Base-by-base conservation (phyloP, 495 filamentous ascomycete genomes). In the Xylaria flabelliformis region DNA sequence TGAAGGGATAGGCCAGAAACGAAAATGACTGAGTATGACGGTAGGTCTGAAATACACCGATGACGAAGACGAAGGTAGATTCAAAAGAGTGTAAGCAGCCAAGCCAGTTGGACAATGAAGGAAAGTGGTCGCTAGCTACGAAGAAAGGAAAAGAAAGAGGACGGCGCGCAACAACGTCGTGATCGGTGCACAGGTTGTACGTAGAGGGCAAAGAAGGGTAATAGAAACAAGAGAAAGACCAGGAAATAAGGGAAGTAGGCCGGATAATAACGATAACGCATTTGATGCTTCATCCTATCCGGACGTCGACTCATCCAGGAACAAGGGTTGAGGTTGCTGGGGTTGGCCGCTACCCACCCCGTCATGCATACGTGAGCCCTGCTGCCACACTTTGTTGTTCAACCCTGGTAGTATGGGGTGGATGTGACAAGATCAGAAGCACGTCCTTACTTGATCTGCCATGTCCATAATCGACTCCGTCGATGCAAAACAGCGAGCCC, bases 101-200 rank as follows among this genome's bases (percentile, higher is more conserved):
- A 87, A 88, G 81, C 85, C 84, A 86, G 85, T 88, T 88, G 86
- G 85, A 77, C 73, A 73, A 80, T 81, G 79, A 83, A 83, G 83
- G 86, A 86, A 85, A 85, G 85, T 83, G 81, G 83, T 80, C 76
- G 78, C 81, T 78, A 87, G 85, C 85, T 84, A 84, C 83, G 82
- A 82, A 82, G 82, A 83, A 83, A 55, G 46, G 53, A 50, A 82
- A 80, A 77, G 73, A 76, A 77, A 78, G 78, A 73, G 74, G 80
- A 77, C 83, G 81, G 83, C 79, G 81, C 83, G 80, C 83, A 79
- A 83, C 82, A 79, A 77, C 79, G 80, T 80, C 81, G 80, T 85
- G 79, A 82, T 79, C 75, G 78, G 81, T 83, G 77, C 75, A 81
- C 75, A 79, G 70, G 72, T 79, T 70, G 74, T 80, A 80, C 83